Conservation (phyloP, 2,329 filamentous ascomycete genomes). For the Sclerotinia subarctica region DNA sequence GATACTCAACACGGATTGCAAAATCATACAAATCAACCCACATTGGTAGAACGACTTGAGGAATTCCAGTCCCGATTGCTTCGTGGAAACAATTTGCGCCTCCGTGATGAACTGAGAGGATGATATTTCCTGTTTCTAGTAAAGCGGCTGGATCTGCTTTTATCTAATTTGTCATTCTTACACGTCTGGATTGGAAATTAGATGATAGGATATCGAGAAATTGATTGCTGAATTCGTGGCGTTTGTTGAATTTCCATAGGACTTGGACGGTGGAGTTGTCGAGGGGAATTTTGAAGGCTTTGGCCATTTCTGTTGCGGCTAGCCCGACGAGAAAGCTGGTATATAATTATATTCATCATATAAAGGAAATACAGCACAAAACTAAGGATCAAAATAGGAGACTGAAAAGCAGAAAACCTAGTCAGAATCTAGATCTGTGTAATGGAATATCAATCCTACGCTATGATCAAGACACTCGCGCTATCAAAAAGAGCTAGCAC, state of each 20-base stretch:
- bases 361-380: too few species aligned
- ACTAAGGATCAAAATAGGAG: too few species aligned
- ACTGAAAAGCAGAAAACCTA: too few species aligned
- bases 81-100: slow-evolving; percentile 44
- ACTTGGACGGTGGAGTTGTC: slow-evolving; percentile 33
- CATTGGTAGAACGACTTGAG: slow-evolving; percentile 45
- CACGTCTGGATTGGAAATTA: slow-evolving; percentile 16
- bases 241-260: slow-evolving; percentile 38
- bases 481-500: too few species aligned
- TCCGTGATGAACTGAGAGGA: slow-evolving; percentile 40
- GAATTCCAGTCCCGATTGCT: slow-evolving; percentile 43
- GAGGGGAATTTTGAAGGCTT: slow-evolving; percentile 40
- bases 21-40: slow-evolving; percentile 48
- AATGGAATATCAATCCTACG: too few species aligned
- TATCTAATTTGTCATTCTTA: slow-evolving; percentile 20
- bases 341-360: too few species aligned
- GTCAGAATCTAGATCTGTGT: too few species aligned
- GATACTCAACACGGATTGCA: slow-evolving; percentile 42
- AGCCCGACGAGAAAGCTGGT: too few species aligned
- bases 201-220: slow-evolving; percentile 20
- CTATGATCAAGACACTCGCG: too few species aligned
- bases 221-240: neutral
- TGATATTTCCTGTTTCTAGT: slow-evolving; percentile 38
- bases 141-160: slow-evolving; percentile 29
- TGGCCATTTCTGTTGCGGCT: slow-evolving; percentile 42